Percentiles rank a stretch among this genome's conserved stretches.
phyloP scores from a whole-genome alignment of 345 rosid species.

The Draba incana region DNA sequence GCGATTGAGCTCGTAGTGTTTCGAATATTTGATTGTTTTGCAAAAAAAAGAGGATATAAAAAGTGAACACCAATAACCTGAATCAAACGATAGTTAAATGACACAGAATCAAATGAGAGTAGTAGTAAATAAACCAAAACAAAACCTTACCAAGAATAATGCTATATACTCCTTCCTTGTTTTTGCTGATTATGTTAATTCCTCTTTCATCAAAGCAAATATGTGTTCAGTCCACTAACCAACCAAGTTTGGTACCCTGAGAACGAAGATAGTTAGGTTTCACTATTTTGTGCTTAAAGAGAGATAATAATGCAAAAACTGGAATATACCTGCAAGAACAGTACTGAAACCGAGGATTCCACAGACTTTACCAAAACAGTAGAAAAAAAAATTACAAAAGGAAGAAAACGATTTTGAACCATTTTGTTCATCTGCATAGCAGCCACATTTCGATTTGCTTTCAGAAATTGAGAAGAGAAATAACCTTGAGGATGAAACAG shows the following conservation, averaged over 20 bases:
- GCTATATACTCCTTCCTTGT: constrained; percentile 89
- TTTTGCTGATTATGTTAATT: constrained; percentile 69
- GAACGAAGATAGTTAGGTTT: constrained; percentile 31
- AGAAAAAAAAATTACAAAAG: constrained; percentile 1
- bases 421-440: constrained; percentile 13
- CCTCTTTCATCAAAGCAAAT: constrained; percentile 73
- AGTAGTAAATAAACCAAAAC: constrained; percentile 5
- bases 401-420: not conserved
- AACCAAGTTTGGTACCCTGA: constrained; percentile 82
- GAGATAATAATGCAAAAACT: not conserved
- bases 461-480: constrained; percentile 42
- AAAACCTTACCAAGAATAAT: constrained; percentile 64
- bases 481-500: constrained; percentile 93
- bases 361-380: constrained; percentile 43
- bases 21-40: constrained; percentile 45
- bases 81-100: constrained; percentile 1
- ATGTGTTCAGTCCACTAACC: constrained; percentile 63
- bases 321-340: constrained; percentile 60
- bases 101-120: not conserved
- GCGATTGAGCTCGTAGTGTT: constrained; percentile 54
- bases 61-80: constrained; percentile 89
- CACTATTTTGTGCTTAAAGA: constrained; percentile 4
- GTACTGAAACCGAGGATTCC: constrained; percentile 69
- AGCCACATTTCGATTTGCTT: constrained; percentile 14
- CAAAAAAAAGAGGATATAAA: constrained; percentile 71